phyloP scores from a whole-genome alignment of 306 rosid genomes.

The Potentilla sterilis region DNA sequence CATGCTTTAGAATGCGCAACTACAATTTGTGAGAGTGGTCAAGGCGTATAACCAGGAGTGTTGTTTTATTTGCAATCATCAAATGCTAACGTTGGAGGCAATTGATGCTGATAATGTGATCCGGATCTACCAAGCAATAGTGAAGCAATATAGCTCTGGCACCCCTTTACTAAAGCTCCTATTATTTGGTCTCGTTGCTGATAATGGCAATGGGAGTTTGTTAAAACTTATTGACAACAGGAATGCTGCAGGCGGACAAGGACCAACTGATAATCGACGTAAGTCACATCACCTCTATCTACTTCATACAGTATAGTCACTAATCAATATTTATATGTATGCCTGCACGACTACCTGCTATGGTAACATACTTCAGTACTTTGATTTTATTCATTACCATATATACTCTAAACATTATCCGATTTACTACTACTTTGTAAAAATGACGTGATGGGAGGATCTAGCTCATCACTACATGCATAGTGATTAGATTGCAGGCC shows the following conservation, averaged over 20 bases:
- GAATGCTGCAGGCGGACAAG: not conserved
- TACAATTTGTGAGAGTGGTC: not conserved
- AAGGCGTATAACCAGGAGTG: not conserved
- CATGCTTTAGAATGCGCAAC: not conserved
- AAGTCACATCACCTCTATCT: not conserved
- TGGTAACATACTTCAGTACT: too few relatives aligned
- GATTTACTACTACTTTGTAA: too few relatives aligned
- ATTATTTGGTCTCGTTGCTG: constrained; percentile 3
- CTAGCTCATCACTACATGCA: too few relatives aligned
- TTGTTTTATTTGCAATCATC: not conserved
- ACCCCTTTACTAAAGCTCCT: not conserved
- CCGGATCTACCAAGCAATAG: not conserved
- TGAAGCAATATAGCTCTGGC: not conserved
- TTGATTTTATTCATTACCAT: too few relatives aligned
- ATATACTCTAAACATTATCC: too few relatives aligned
- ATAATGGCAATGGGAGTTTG: not conserved
- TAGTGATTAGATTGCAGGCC: too few relatives aligned
- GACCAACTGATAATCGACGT: not conserved
- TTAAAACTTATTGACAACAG: not conserved
- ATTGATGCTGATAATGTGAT: not conserved
- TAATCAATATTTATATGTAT: too few relatives aligned
- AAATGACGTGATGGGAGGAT: too few relatives aligned
- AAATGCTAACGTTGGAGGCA: not conserved
- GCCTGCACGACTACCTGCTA: too few relatives aligned
- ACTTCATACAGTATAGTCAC: too few relatives aligned